Conservation (phyloP, 768 basidiomycete species). For the Boletus rufocinnamomeus region DNA sequence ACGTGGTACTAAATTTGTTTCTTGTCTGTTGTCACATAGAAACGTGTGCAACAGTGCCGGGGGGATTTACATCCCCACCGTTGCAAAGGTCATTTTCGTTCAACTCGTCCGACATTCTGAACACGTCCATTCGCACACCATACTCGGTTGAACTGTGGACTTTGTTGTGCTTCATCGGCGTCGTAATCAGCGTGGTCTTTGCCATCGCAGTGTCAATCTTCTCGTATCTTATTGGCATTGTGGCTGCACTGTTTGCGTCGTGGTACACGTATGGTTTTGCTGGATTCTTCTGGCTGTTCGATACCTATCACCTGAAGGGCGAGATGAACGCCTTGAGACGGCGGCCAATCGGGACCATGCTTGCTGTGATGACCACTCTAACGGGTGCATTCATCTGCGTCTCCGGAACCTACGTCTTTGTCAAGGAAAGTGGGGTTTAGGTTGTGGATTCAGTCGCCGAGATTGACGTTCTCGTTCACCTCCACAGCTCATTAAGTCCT, state of each 20-base stretch:
- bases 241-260: constrained; percentile 55
- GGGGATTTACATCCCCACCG: constrained; percentile 51
- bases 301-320: constrained; percentile 45
- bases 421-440: constrained; percentile 38
- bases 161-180: constrained; percentile 39
- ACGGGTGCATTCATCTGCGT: constrained; percentile 52
- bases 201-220: constrained; percentile 56
- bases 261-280: constrained; percentile 59
- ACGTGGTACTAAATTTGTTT: constrained; percentile 14
- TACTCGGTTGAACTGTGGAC: constrained; percentile 53
- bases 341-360: constrained; percentile 35
- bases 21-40: neutral
- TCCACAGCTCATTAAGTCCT: constrained; percentile 49
- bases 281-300: constrained; percentile 56
- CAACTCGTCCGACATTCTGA: constrained; percentile 47
- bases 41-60: constrained; percentile 38
- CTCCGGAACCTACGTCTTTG: constrained; percentile 45
- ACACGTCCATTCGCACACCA: constrained; percentile 53
- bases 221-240: constrained; percentile 53
- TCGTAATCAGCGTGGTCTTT: constrained; percentile 46
- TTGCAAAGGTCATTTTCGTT: constrained; percentile 55
- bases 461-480: neutral
- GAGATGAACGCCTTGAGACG: constrained; percentile 35
- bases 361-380: constrained; percentile 39
- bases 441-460: neutral